Percentiles rank a stretch among this genome's conserved stretches.
These are phyloP conservation scores for Pleurotus eryngii DNA, from an alignment of 768 basidiomycete genomes.

Conservation along the genomic window DNA sequence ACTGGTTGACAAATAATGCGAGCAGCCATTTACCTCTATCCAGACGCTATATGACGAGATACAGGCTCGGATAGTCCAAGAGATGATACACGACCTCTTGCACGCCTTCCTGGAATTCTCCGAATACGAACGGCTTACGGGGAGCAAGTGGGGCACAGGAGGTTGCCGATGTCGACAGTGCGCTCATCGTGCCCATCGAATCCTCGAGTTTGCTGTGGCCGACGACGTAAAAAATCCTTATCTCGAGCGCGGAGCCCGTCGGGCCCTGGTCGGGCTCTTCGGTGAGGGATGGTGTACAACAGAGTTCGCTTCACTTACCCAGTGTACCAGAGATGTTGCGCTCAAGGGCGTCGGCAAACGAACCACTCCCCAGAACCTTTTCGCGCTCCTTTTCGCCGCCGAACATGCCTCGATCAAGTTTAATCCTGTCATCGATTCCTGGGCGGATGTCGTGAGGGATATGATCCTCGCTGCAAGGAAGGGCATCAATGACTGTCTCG, in stretches of 20 bases:
- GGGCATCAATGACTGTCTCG: conserved; percentile 59
- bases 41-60: conserved; percentile 73
- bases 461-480: conserved; percentile 66
- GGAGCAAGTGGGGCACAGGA: conserved; percentile 76
- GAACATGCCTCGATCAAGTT: conserved; percentile 58
- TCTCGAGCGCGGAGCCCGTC: conserved; percentile 68
- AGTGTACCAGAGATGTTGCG: conserved; percentile 61
- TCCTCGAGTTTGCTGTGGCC: conserved; percentile 75
- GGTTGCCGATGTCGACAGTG: conserved; percentile 86
- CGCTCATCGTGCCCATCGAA: conserved; percentile 71
- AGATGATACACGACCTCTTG: conserved; percentile 89
- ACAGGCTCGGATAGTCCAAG: conserved; percentile 78
- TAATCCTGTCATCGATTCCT: conserved; percentile 57
- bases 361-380: conserved; percentile 64
- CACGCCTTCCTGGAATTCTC: conserved; percentile 78
- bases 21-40: conserved; percentile 77
- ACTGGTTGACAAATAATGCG: conserved; percentile 90
- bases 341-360: conserved; percentile 72
- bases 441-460: conserved; percentile 65
- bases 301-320: conserved; percentile 73
- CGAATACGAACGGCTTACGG: conserved; percentile 74
- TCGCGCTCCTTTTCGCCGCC: conserved; percentile 65
- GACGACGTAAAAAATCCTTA: conserved; percentile 75
- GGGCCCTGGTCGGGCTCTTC: conserved; percentile 79
- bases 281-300: conserved; percentile 86